phyloP scores from a whole-genome alignment of 306 rosid genomes.

The Argentina anserina region DNA sequence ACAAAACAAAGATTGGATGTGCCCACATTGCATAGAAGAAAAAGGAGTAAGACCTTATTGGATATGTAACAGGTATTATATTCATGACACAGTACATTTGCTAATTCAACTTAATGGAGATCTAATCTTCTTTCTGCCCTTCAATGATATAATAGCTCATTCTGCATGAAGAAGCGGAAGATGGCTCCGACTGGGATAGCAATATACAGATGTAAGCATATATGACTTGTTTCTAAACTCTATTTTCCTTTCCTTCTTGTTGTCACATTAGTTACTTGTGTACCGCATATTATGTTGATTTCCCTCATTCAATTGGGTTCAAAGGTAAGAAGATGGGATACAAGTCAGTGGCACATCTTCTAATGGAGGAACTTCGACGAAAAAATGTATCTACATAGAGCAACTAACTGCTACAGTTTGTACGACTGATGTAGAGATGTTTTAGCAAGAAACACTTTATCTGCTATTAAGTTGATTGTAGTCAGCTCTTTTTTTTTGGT shows the following conservation, averaged over 20 bases:
- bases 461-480: not conserved
- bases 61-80: slow-evolving; percentile 81
- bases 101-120: not conserved
- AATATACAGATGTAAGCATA: slow-evolving; percentile 47
- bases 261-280: not conserved
- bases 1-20: slow-evolving; percentile 63
- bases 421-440: not conserved
- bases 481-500: not conserved
- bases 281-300: not conserved
- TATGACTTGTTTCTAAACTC: not conserved
- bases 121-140: slow-evolving; percentile 2
- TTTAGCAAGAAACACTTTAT: not conserved
- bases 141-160: slow-evolving; percentile 37
- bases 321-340: slow-evolving; percentile 59
- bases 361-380: slow-evolving; percentile 60
- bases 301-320: slow-evolving; percentile 19
- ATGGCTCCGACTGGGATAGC: slow-evolving; percentile 67
- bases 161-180: slow-evolving; percentile 58
- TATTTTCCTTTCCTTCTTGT: not conserved
- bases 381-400: slow-evolving; percentile 9
- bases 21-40: slow-evolving; percentile 75
- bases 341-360: slow-evolving; percentile 64
- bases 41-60: slow-evolving; percentile 59
- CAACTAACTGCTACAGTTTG: not conserved
- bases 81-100: not conserved